These are phyloP conservation scores for Aspergillus sp. DNA, from an alignment of 2,329 filamentous ascomycete genomes.

Conservation along the genomic window DNA sequence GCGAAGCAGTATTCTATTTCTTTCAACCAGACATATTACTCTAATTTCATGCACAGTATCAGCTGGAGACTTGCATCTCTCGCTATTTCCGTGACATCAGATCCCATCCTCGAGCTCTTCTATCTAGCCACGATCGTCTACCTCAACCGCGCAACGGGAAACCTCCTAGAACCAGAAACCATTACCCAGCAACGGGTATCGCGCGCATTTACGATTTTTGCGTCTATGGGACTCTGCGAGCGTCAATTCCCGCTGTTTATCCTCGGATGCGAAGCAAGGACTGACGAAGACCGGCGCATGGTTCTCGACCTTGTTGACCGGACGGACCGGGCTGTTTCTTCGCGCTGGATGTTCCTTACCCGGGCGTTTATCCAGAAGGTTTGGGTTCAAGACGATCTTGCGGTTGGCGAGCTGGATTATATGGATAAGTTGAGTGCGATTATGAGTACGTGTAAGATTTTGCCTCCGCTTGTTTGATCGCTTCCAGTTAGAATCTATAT, in stretches of 20 bases:
- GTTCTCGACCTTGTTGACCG: conserved; percentile 9
- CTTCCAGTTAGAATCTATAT: no score
- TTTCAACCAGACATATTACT: background rate
- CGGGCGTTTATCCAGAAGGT: conserved; percentile 1
- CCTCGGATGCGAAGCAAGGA: conserved; percentile 11
- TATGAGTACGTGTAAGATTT: conserved; percentile 10
- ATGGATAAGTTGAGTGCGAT: conserved; percentile 5
- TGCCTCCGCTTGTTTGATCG: conserved; percentile 7
- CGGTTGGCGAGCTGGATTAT: conserved; percentile 6
- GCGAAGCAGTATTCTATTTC: background rate
- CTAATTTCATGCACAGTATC: background rate
- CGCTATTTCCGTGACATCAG: background rate
- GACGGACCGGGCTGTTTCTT: conserved; percentile 2
- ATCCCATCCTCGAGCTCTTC: conserved; percentile 1
- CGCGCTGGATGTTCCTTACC: conserved; percentile 4
- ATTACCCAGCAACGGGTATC: background rate
- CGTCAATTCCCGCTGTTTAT: conserved; percentile 12
- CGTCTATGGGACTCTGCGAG: conserved; percentile 1
- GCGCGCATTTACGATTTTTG: conserved; percentile 1
- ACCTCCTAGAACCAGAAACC: background rate
- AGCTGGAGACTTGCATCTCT: background rate
- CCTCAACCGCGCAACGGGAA: conserved; percentile 2
- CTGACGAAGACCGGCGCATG: conserved; percentile 3
- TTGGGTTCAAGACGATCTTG: conserved; percentile 17
- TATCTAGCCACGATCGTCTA: conserved; percentile 9